Conservation (phyloP, 768 basidiomycete genomes). For the Postia placenta region DNA sequence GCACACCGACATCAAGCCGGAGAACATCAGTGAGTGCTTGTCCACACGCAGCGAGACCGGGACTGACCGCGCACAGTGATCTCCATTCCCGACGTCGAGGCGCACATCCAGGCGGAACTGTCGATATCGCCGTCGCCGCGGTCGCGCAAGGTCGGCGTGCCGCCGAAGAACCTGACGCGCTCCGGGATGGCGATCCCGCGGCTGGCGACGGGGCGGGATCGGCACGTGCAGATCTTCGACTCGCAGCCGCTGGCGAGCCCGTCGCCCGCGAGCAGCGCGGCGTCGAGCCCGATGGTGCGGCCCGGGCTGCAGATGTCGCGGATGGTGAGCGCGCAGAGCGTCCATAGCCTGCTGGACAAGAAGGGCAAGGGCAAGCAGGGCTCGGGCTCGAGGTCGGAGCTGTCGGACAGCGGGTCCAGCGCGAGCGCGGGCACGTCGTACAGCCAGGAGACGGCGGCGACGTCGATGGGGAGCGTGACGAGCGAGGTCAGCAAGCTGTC, state of each 20-base stretch:
- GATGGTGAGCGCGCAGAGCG: conserved; percentile 16
- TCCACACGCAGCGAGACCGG: background rate
- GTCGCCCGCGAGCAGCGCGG: conserved; percentile 27
- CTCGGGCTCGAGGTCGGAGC: conserved; percentile 6
- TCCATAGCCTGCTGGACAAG: conserved; percentile 1
- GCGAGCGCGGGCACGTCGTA: conserved; percentile 16
- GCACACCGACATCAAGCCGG: conserved; percentile 92
- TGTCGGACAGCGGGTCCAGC: conserved; percentile 20
- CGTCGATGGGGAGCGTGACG: conserved; percentile 25
- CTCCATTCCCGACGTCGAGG: conserved; percentile 74
- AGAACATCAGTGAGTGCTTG: conserved; percentile 78
- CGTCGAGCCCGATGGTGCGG: conserved; percentile 19
- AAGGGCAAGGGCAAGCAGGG: conserved; percentile 12
- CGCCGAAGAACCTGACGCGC: conserved; percentile 56
- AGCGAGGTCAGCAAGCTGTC: conserved; percentile 16
- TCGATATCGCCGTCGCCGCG: conserved; percentile 64
- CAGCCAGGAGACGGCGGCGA: conserved; percentile 19
- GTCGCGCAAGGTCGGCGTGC: conserved; percentile 77
- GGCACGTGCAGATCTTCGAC: conserved; percentile 76
- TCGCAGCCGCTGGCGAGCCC: conserved; percentile 73
- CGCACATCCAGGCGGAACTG: conserved; percentile 65
- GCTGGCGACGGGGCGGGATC: conserved; percentile 39
- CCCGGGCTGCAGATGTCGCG: conserved; percentile 19
- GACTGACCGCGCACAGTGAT: conserved; percentile 47
- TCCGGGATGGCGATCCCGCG: conserved; percentile 57